Conservation (phyloP, 768 basidiomycete genomes). For the Filobasidium floriforme region DNA sequence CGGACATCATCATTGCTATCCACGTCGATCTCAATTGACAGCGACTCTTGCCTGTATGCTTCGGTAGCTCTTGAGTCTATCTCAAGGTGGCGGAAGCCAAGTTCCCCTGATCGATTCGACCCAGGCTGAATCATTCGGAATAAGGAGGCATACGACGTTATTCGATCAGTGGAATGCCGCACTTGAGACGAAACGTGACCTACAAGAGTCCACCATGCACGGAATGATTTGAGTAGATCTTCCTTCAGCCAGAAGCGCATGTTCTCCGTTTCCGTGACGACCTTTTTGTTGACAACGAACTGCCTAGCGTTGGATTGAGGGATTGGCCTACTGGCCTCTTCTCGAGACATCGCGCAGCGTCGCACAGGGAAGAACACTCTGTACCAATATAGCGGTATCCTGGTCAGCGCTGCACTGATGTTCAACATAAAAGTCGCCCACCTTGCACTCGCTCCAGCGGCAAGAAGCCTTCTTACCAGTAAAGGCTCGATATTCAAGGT, state of each 20-base stretch:
- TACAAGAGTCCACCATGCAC: slow-evolving; percentile 80
- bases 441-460: slow-evolving; percentile 82
- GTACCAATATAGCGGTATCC: neutral
- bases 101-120: slow-evolving; percentile 44
- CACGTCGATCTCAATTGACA: neutral
- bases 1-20: neutral
- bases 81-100: neutral
- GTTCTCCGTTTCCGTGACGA: slow-evolving; percentile 56
- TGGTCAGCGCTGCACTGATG: too few species aligned
- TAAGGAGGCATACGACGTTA: neutral
- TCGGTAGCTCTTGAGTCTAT: neutral
- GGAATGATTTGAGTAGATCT: slow-evolving; percentile 63
- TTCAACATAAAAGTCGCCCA: slow-evolving; percentile 54
- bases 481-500: slow-evolving; percentile 12
- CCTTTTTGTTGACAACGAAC: slow-evolving; percentile 74
- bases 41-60: neutral
- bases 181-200: slow-evolving; percentile 26
- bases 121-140: slow-evolving; percentile 54
- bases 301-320: slow-evolving; percentile 82
- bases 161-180: neutral
- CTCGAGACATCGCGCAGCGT: slow-evolving; percentile 59
- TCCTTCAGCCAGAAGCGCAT: slow-evolving; percentile 93
- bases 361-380: slow-evolving; percentile 49
- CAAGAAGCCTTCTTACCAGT: slow-evolving; percentile 54
- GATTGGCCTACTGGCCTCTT: slow-evolving; percentile 59